phyloP scores from a whole-genome alignment of 225 moss, liverwort and hornwort species.

The Ulota crispa region DNA sequence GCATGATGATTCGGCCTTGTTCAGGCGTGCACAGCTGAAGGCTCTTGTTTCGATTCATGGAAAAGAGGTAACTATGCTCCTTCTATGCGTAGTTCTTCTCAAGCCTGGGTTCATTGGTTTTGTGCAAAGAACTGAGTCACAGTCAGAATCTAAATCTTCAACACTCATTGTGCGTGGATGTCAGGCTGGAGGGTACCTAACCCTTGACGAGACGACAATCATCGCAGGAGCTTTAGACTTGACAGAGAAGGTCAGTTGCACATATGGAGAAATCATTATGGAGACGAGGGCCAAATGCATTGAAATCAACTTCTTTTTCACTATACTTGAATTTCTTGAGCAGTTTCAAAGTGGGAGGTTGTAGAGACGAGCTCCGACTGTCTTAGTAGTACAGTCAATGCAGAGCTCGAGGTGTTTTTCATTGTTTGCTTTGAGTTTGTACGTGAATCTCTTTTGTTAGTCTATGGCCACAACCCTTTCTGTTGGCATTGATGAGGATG shows the following conservation, averaged over 20 bases:
- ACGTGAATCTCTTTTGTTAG: background rate
- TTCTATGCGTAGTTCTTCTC: background rate
- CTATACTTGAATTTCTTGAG: background rate
- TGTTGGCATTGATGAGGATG: constrained; percentile 2
- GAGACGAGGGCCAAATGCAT: background rate
- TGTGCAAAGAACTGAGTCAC: background rate
- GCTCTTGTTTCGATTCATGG: constrained; percentile 97
- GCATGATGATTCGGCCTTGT: constrained; percentile 88
- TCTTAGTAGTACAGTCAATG: background rate
- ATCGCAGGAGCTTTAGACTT: constrained; percentile 67
- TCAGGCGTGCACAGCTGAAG: constrained; percentile 97
- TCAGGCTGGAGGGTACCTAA: constrained; percentile 65
- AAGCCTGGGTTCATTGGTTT: background rate
- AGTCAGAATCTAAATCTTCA: background rate
- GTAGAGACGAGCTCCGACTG: background rate
- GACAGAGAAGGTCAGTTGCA: constrained; percentile 51
- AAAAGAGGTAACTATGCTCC: constrained; percentile 56
- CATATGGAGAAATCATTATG: background rate
- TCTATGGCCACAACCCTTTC: background rate
- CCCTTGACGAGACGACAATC: constrained; percentile 64
- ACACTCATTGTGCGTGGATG: constrained; percentile 2
- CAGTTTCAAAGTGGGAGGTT: background rate
- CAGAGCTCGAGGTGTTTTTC: background rate
- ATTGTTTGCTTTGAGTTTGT: background rate
- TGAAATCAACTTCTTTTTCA: background rate